Conservation (phyloP, 306 rosid genomes). For the Acacia confusa region DNA sequence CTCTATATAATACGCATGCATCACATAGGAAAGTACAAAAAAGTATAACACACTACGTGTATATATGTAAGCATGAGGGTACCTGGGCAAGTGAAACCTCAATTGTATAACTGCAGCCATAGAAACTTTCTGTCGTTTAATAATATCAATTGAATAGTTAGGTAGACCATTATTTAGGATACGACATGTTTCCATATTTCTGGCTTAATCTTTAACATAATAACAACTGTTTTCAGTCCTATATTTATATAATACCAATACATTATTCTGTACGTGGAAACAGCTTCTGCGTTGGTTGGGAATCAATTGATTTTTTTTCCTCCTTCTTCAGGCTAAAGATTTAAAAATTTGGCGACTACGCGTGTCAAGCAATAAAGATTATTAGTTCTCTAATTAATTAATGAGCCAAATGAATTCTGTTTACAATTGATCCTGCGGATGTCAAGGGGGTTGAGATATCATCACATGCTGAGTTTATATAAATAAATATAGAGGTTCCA, state of each 20-base stretch:
- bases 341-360: neutral
- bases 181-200: neutral
- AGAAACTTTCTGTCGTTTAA: neutral
- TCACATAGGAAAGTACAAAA: slow-evolving; percentile 16
- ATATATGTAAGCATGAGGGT: slow-evolving; percentile 14
- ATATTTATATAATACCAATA: neutral
- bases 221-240: neutral
- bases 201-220: neutral
- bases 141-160: slow-evolving; percentile 3
- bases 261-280: neutral
- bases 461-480: neutral
- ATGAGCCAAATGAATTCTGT: neutral
- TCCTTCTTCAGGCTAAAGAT: neutral
- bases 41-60: slow-evolving; percentile 20
- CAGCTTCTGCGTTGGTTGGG: neutral
- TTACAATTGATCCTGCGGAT: neutral
- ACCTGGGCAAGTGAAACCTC: slow-evolving; percentile 12
- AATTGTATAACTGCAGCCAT: neutral
- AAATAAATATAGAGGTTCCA: neutral
- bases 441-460: neutral
- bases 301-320: neutral
- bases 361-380: neutral
- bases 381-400: neutral
- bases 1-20: slow-evolving; percentile 31
- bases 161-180: neutral